A percentile compares a stretch with the other conserved stretches of the same genome.
Evolutionary conservation across 2,329 filamentous ascomycete genomes (phyloP).

Genomic region (Graphilbum fragrans): DNA sequence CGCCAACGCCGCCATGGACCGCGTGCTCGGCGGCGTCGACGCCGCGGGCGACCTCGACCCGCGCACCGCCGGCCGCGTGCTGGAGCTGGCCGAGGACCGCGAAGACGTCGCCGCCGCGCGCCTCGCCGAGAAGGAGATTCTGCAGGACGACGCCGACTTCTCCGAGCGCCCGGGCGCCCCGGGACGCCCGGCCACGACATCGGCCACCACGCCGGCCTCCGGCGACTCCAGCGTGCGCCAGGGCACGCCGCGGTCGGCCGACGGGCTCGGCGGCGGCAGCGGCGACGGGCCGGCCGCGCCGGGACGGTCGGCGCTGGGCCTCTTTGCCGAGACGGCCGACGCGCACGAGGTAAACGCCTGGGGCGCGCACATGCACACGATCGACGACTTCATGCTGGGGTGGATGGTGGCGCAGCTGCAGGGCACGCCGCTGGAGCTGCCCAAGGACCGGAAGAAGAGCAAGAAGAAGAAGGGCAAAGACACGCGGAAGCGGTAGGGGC

Average conservation of each 20-base stretch:
- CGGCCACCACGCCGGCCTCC: constrained; percentile 23
- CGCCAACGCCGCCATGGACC: constrained; percentile 62
- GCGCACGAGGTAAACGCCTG: constrained; percentile 45
- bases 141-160: constrained; percentile 78
- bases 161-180: constrained; percentile 45
- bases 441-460: constrained; percentile 51
- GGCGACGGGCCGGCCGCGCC: constrained; percentile 17
- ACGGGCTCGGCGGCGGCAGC: constrained; percentile 11
- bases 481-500: constrained; percentile 32
- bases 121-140: constrained; percentile 77
- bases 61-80: constrained; percentile 52
- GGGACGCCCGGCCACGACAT: constrained; percentile 37
- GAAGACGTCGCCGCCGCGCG: constrained; percentile 86
- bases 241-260: constrained; percentile 34
- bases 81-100: constrained; percentile 83
- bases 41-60: constrained; percentile 47
- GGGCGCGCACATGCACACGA: constrained; percentile 43
- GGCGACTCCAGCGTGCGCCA: constrained; percentile 37
- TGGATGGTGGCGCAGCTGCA: constrained; percentile 53
- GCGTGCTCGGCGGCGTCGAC: constrained; percentile 59
- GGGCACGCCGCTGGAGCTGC: constrained; percentile 47
- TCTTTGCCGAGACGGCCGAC: constrained; percentile 10
- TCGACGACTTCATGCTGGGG: constrained; percentile 66
- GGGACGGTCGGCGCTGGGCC: constrained; percentile 23
- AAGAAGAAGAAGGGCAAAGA: constrained; percentile 49